Conservation (phyloP, 345 rosid species). For the Laguncularia racemosa region DNA sequence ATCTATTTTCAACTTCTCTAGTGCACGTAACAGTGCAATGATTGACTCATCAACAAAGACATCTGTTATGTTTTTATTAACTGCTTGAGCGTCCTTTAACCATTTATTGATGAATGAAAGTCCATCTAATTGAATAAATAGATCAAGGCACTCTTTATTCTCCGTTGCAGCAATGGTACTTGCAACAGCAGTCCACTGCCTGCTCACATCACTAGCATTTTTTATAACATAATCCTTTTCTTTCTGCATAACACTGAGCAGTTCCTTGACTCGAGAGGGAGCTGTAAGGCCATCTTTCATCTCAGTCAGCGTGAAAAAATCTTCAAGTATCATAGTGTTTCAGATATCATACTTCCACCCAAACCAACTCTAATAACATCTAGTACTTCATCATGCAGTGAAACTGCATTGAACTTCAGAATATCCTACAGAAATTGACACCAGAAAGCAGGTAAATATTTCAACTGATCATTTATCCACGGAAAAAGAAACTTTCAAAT, state of each 20-base stretch:
- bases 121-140: conserved; percentile 81
- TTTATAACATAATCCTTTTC: conserved; percentile 57
- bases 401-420: conserved; percentile 11
- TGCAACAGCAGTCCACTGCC: conserved; percentile 91
- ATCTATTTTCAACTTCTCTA: conserved; percentile 66
- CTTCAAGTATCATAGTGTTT: conserved; percentile 80
- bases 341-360: conserved; percentile 29
- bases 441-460: conserved; percentile 4
- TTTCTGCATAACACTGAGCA: conserved; percentile 62
- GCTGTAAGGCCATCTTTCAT: conserved; percentile 82
- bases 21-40: conserved; percentile 56
- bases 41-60: conserved; percentile 63
- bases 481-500: background rate
- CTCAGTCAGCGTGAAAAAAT: conserved; percentile 82
- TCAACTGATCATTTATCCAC: background rate
- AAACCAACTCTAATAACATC: conserved; percentile 15
- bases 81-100: conserved; percentile 58
- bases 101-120: conserved; percentile 61
- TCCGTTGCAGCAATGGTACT: conserved; percentile 74
- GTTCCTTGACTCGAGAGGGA: conserved; percentile 72
- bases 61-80: conserved; percentile 36
- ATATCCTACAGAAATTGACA: conserved; percentile 3
- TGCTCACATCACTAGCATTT: conserved; percentile 62
- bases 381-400: conserved; percentile 25
- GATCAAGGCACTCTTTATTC: conserved; percentile 82